phyloP scores from a whole-genome alignment of 371 early-diverging fungal genomes.

The Mucor plumbeus region DNA sequence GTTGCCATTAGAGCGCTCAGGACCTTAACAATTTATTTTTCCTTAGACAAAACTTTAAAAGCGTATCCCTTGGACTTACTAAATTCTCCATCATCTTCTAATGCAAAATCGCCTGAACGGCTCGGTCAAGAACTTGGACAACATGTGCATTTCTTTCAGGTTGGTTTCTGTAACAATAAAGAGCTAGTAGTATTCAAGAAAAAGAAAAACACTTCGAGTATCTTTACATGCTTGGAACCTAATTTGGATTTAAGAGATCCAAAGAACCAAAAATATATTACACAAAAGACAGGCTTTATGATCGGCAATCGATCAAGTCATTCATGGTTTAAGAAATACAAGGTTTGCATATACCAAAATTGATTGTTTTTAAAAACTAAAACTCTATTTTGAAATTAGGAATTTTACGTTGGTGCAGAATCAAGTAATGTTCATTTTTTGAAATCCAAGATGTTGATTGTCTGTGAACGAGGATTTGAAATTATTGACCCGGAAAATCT shows the following conservation, averaged over 20 bases:
- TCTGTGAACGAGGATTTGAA: slow-evolving; percentile 84
- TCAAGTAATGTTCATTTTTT: slow-evolving; percentile 74
- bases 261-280: slow-evolving; percentile 33
- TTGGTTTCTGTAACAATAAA: slow-evolving; percentile 63
- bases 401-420: slow-evolving; percentile 86
- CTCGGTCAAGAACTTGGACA: slow-evolving; percentile 60
- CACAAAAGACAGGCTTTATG: slow-evolving; percentile 20
- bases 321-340: slow-evolving; percentile 46
- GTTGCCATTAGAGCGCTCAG: background rate
- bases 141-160: slow-evolving; percentile 74
- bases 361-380: too few species aligned
- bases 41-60: slow-evolving; percentile 60
- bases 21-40: background rate
- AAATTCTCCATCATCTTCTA: slow-evolving; percentile 23
- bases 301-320: slow-evolving; percentile 37
- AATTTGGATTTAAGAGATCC: slow-evolving; percentile 49
- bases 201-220: slow-evolving; percentile 51
- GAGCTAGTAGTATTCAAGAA: slow-evolving; percentile 65
- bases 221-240: slow-evolving; percentile 49
- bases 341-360: slow-evolving; percentile 13
- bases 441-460: slow-evolving; percentile 74
- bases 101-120: slow-evolving; percentile 33
- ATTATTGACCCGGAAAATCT: slow-evolving; percentile 75
- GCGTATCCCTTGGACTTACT: slow-evolving; percentile 62
- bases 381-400: slow-evolving; percentile 35